These are phyloP conservation scores for Pouteria campechiana DNA, from an alignment of 179 eudicot species.

Conservation along the genomic window DNA sequence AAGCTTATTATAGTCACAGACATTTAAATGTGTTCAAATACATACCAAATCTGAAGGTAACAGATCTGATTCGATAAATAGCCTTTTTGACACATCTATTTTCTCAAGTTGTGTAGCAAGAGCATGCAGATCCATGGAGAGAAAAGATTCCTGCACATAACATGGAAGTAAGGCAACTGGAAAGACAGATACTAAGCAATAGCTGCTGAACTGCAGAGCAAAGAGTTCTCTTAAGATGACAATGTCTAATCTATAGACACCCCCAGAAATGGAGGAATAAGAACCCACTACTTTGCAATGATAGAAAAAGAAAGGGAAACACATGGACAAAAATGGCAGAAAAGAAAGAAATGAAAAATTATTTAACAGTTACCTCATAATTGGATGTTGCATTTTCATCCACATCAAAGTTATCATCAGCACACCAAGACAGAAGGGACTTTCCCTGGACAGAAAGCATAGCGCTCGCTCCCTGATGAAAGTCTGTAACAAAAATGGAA, in stretches of 20 bases:
- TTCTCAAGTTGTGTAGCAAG: constrained; percentile 53
- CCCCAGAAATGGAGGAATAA: neutral
- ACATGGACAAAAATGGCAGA: neutral
- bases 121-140: constrained; percentile 43
- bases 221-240: neutral
- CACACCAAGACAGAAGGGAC: constrained; percentile 37
- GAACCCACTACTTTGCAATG: neutral
- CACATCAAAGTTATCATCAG: constrained; percentile 46
- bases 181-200: neutral
- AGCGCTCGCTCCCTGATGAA: constrained; percentile 50
- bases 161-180: neutral
- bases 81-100: constrained; percentile 47
- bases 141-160: constrained; percentile 39
- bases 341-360: neutral
- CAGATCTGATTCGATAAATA: constrained; percentile 52
- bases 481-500: constrained; percentile 31
- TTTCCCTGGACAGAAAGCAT: constrained; percentile 58
- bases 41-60: constrained; percentile 56
- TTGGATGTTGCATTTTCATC: constrained; percentile 35
- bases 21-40: too few species aligned
- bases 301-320: neutral
- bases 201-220: neutral
- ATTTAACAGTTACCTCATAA: constrained; percentile 34
- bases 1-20: too few species aligned
- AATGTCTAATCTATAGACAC: too few species aligned